These are phyloP conservation scores for Prunus armeniaca DNA, from an alignment of 306 rosid species.

Conservation along the genomic window DNA sequence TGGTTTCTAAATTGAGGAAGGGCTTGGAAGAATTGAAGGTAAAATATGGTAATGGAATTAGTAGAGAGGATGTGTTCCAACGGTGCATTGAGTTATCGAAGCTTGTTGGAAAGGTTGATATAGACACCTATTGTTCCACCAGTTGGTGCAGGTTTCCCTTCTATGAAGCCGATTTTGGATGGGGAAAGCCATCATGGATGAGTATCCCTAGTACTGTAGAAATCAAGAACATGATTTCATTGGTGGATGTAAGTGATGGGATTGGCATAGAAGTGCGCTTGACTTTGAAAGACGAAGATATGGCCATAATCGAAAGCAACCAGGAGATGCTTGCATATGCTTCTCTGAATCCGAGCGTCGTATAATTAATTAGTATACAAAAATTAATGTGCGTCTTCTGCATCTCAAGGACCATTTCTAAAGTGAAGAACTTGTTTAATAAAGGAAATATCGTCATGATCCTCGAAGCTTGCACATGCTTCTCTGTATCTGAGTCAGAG, in stretches of 20 bases:
- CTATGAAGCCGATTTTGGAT: conserved; percentile 23
- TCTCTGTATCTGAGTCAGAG: not conserved
- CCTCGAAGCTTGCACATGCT: conserved; percentile 1
- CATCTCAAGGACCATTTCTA: too few species aligned
- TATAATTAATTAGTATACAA: not conserved
- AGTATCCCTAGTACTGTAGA: not conserved
- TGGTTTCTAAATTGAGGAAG: not conserved
- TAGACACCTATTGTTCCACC: not conserved
- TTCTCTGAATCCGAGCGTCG: not conserved
- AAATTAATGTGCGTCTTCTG: too few species aligned
- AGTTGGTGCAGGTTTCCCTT: conserved; percentile 21
- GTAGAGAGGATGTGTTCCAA: not conserved
- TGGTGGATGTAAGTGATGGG: conserved; percentile 17
- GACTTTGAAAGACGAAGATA: not conserved
- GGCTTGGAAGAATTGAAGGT: not conserved
- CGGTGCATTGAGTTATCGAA: not conserved
- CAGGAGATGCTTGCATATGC: conserved; percentile 9
- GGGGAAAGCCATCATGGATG: conserved; percentile 35
- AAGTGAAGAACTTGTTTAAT: too few species aligned
- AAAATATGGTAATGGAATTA: not conserved
- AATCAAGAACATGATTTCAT: conserved; percentile 1
- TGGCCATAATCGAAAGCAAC: conserved; percentile 2
- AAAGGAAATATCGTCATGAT: too few species aligned
- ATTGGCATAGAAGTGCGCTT: conserved; percentile 22
- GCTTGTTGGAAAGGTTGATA: not conserved